Evolutionary conservation across 495 filamentous ascomycete genomes (phyloP).

Genomic region (Annulohypoxylon moriforme): DNA sequence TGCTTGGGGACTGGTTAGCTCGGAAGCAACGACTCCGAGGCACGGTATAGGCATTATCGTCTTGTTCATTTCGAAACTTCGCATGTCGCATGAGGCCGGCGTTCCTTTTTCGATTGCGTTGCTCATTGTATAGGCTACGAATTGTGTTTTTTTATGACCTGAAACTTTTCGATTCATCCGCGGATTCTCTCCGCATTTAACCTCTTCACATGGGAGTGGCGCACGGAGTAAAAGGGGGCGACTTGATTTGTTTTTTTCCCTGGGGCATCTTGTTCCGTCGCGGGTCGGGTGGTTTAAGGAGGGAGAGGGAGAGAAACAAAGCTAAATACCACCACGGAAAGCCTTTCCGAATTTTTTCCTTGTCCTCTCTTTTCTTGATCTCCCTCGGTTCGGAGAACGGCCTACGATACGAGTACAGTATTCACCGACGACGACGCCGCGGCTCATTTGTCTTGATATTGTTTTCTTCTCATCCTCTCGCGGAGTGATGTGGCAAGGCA

Average conservation of each 20-base stretch:
- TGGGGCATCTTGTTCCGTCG: constrained; percentile 6
- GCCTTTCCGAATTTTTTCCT: neutral
- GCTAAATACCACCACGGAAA: constrained; percentile 15
- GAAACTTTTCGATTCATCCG: neutral
- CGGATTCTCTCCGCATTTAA: neutral
- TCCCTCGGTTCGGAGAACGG: constrained; percentile 10
- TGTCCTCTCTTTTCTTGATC: neutral
- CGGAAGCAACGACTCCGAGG: constrained; percentile 68
- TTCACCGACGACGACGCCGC: constrained; percentile 7
- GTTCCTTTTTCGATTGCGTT: constrained; percentile 29
- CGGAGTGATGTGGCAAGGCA: constrained; percentile 5
- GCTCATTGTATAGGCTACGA: constrained; percentile 43
- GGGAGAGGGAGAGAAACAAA: constrained; percentile 8
- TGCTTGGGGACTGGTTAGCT: constrained; percentile 85
- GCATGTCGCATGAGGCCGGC: constrained; percentile 38
- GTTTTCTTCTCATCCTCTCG: neutral
- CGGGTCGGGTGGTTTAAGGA: constrained; percentile 1
- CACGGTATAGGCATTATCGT: constrained; percentile 43
- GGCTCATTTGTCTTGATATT: constrained; percentile 1
- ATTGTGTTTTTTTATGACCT: constrained; percentile 27
- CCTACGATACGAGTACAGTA: constrained; percentile 16
- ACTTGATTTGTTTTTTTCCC: constrained; percentile 5
- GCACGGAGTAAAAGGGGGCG: constrained; percentile 29
- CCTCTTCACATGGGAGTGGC: constrained; percentile 24
- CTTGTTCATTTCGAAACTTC: constrained; percentile 23